phyloP scores from a whole-genome alignment of 345 rosid genomes.

The Zanthoxylum bungeanum region DNA sequence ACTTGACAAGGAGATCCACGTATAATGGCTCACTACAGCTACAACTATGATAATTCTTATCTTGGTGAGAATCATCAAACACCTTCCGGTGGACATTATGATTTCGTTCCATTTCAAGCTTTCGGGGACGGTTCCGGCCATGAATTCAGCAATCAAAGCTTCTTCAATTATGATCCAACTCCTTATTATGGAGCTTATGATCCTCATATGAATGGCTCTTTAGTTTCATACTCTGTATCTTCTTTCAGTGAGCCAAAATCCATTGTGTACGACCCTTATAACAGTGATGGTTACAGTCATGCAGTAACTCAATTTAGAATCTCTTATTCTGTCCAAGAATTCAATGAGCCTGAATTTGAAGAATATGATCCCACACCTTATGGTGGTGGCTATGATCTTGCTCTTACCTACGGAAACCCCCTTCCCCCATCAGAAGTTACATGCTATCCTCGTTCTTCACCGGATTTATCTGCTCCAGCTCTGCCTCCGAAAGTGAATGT shows the following conservation, averaged over 20 bases:
- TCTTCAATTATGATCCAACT: slow-evolving; percentile 1
- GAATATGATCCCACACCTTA: slow-evolving; percentile 82
- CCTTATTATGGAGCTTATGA: slow-evolving; percentile 16
- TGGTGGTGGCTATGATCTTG: slow-evolving; percentile 62
- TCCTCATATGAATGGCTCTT: slow-evolving; percentile 9
- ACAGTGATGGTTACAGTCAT: slow-evolving; percentile 18
- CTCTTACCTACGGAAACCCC: slow-evolving; percentile 61
- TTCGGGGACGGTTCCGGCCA: slow-evolving; percentile 2
- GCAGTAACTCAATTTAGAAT: slow-evolving; percentile 35
- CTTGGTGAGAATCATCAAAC: slow-evolving; percentile 10
- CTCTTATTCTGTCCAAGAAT: slow-evolving; percentile 42
- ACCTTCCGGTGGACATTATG: background rate
- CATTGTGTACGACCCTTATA: slow-evolving; percentile 28
- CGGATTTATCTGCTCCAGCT: slow-evolving; percentile 10
- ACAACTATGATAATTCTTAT: slow-evolving; percentile 7
- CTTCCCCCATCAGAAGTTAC: slow-evolving; percentile 51
- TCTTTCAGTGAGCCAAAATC: slow-evolving; percentile 37
- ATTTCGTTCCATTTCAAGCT: slow-evolving; percentile 10
- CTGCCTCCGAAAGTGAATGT: slow-evolving; percentile 17
- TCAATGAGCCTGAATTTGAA: slow-evolving; percentile 48
- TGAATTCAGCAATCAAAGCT: slow-evolving; percentile 5
- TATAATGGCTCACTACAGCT: slow-evolving; percentile 25
- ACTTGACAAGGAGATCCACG: background rate
- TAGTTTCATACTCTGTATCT: slow-evolving; percentile 43
- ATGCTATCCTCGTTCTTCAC: slow-evolving; percentile 54